Conservation (phyloP, 371 early-diverging fungal genomes). For the Lichtheimia ramosa region DNA sequence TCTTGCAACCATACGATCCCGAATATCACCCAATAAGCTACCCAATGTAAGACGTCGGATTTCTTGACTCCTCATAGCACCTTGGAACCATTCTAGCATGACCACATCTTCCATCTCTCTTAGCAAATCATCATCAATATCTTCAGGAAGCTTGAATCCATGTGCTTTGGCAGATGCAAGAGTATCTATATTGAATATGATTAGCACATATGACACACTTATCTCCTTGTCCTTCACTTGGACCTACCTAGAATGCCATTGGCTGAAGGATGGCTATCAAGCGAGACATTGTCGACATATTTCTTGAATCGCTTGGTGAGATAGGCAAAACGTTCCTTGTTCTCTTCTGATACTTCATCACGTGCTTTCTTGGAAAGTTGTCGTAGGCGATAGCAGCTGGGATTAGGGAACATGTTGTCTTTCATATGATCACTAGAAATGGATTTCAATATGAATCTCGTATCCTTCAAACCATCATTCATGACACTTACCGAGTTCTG, state of each 20-base stretch:
- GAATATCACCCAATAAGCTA: slow-evolving; percentile 52
- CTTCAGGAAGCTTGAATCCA: slow-evolving; percentile 49
- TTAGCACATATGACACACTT: background rate
- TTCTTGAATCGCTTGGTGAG: slow-evolving; percentile 27
- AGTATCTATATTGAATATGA: slow-evolving; percentile 29
- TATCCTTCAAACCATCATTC: background rate
- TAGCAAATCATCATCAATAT: slow-evolving; percentile 39
- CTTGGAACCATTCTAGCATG: slow-evolving; percentile 47
- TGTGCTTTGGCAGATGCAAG: slow-evolving; percentile 47
- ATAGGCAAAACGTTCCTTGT: slow-evolving; percentile 28
- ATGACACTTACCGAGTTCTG: slow-evolving; percentile 34
- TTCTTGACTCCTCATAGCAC: slow-evolving; percentile 28
- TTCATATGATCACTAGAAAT: slow-evolving; percentile 36
- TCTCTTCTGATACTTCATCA: slow-evolving; percentile 27
- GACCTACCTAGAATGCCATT: slow-evolving; percentile 46
- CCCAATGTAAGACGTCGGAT: slow-evolving; percentile 55
- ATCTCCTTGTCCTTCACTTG: background rate
- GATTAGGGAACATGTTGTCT: slow-evolving; percentile 49
- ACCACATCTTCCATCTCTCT: slow-evolving; percentile 38
- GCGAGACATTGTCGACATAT: slow-evolving; percentile 39
- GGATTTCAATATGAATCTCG: background rate
- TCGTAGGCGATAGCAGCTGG: slow-evolving; percentile 41
- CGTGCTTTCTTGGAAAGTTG: slow-evolving; percentile 34
- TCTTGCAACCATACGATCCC: slow-evolving; percentile 40
- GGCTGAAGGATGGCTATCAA: slow-evolving; percentile 50